Evolutionary conservation across 306 rosid genomes (phyloP), one percentile per base, ranked within the genome.

Genomic region (Albizia julibrissin): DNA sequence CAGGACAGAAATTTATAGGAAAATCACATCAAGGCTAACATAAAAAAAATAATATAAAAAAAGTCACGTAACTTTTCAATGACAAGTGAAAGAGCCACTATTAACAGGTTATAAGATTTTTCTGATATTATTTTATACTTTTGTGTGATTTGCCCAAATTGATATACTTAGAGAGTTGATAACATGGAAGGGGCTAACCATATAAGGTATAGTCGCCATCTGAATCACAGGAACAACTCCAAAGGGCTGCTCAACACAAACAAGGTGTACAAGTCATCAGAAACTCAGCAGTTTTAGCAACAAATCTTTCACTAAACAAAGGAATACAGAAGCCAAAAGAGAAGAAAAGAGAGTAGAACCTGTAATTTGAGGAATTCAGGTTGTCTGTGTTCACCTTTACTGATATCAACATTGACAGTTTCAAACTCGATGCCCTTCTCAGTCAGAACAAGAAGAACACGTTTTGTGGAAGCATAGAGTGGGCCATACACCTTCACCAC

Each of bases 401-500:
- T 43, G 46, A 77, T 2, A 78, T 83, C 79, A 37, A 83, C 19
- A 29, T 74, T 46, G 65, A 62, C 13, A 27, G 82, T 77, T 46
- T 83, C 86, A 78, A 83, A 83, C 19, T 83, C 82, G 47, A 65
- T 31, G 10, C 42, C 42, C 73, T 82, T 82, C 73, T 82, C 85
- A 42, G 76, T 59, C 15, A 76, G 81, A 46, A 76, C 77, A 47
- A 82, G 70, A 22, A 82, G 62, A 78, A 76, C 85, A 15, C 77
- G 81, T 64, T 82, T 82, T 3, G 81, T 70, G 43, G 72, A 6
- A 69, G 72, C 81, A 34, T 19, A 58, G 7, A 26, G 8, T 0
- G 85, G 85, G 81, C 85, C 85, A 24, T 82, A 82, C 81, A 82
- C 85, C 81, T 76, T 82, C 31, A 82, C 85, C 72, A 69, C 85